phyloP scores from a whole-genome alignment of 2,329 filamentous ascomycete species.

The Clonostachys chloroleuca region DNA sequence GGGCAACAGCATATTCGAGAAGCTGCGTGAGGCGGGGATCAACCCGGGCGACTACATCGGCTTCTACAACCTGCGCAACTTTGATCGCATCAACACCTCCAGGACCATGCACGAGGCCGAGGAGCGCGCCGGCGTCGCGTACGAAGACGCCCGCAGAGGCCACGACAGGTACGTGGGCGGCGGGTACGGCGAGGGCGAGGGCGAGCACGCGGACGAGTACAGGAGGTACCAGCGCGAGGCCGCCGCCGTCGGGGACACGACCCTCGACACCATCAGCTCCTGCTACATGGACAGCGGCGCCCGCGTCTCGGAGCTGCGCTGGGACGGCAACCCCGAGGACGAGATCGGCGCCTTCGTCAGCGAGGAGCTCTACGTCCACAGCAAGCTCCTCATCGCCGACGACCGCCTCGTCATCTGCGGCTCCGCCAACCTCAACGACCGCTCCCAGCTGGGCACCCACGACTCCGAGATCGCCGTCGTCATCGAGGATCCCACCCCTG shows the following conservation, averaged over 20 bases:
- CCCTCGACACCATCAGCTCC: constrained; percentile 71
- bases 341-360: constrained; percentile 59
- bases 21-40: constrained; percentile 63
- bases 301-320: constrained; percentile 57
- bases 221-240: constrained; percentile 71
- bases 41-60: constrained; percentile 70
- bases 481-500: constrained; percentile 70
- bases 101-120: constrained; percentile 57
- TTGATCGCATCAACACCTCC: constrained; percentile 75
- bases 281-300: constrained; percentile 81
- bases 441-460: constrained; percentile 76
- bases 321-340: constrained; percentile 47
- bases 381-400: constrained; percentile 75
- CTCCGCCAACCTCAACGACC: constrained; percentile 54
- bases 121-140: constrained; percentile 58
- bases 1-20: constrained; percentile 73
- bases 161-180: constrained; percentile 54
- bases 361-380: constrained; percentile 60
- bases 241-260: constrained; percentile 43
- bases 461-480: constrained; percentile 89
- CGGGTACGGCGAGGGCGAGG: constrained; percentile 27
- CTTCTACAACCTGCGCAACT: constrained; percentile 83
- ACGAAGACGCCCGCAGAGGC: constrained; percentile 61
- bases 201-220: constrained; percentile 41
- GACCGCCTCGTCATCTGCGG: constrained; percentile 80